Conservation (phyloP, 1,284 basidiomycete genomes). For the Xerocomus cyaneibrunnescens region DNA sequence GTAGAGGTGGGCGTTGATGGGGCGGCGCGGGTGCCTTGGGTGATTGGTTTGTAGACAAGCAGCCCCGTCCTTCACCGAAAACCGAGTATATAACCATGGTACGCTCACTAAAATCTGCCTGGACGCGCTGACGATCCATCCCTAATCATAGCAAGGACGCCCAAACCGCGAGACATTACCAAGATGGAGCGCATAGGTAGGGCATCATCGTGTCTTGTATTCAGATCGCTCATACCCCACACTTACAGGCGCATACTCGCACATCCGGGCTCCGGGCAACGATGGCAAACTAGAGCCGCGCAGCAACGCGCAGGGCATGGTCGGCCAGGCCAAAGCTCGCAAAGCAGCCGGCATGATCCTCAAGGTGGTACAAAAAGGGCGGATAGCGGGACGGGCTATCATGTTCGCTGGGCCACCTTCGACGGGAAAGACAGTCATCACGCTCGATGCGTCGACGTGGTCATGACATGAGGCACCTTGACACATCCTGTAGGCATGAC, state of each 20-base stretch:
- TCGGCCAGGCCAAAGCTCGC: conserved; percentile 92
- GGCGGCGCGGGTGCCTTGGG: conserved; percentile 80
- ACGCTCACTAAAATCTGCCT: background rate
- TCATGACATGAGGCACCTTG: too few species aligned
- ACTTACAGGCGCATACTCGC: conserved; percentile 84
- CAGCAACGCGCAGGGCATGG: conserved; percentile 90
- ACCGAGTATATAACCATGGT: conserved; percentile 20
- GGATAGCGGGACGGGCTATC: conserved; percentile 93
- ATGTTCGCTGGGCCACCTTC: conserved; percentile 96
- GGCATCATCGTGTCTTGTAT: conserved; percentile 16
- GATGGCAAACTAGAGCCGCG: conserved; percentile 91
- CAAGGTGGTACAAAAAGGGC: conserved; percentile 97
- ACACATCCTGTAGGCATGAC: conserved; percentile 99
- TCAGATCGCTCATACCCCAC: background rate
- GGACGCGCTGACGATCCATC: conserved; percentile 31
- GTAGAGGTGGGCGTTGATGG: conserved; percentile 83
- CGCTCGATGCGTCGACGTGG: conserved; percentile 61
- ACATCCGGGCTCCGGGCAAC: conserved; percentile 92
- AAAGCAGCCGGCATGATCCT: conserved; percentile 97
- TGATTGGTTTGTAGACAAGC: conserved; percentile 72
- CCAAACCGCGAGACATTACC: conserved; percentile 84
- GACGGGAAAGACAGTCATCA: conserved; percentile 97
- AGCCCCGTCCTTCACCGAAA: conserved; percentile 28
- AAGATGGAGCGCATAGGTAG: conserved; percentile 95
- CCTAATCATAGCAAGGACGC: conserved; percentile 70